Conservation (phyloP, 148 eudicot species). For the Cornus florida region DNA sequence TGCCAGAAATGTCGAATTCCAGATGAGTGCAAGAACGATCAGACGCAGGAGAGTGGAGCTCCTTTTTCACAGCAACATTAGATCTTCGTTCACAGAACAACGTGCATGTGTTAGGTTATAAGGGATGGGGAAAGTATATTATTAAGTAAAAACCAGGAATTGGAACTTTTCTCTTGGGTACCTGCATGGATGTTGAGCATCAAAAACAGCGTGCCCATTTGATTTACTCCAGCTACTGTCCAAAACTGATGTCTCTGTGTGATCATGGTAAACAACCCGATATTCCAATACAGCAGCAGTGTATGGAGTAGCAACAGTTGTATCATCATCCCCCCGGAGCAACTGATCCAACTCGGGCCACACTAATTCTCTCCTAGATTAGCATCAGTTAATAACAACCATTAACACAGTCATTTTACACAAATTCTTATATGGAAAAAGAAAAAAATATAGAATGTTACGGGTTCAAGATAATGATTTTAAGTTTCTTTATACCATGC, state of each 20-base stretch:
- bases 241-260: constrained; percentile 27
- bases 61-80: constrained; percentile 83
- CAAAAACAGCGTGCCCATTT: constrained; percentile 78
- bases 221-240: constrained; percentile 56
- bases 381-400: background rate
- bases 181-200: constrained; percentile 98
- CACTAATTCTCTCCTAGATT: constrained; percentile 70
- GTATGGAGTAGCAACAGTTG: constrained; percentile 76
- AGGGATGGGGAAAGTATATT: background rate
- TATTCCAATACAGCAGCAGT: constrained; percentile 89
- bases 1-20: constrained; percentile 83
- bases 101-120: constrained; percentile 14
- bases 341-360: constrained; percentile 94
- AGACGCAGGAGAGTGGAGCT: constrained; percentile 83
- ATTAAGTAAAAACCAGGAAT: background rate
- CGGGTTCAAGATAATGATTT: background rate
- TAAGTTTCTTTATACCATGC: constrained; percentile 60
- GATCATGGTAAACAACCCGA: constrained; percentile 60
- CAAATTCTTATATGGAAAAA: too few species aligned
- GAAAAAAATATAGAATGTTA: background rate
- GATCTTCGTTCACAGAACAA: constrained; percentile 37
- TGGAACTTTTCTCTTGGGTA: constrained; percentile 13
- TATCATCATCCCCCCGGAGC: constrained; percentile 64
- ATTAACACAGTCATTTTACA: background rate
- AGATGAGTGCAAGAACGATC: constrained; percentile 97